These are phyloP conservation scores for Botrytis sinoallii DNA, from an alignment of 2,329 filamentous ascomycete genomes.

Conservation along the genomic window DNA sequence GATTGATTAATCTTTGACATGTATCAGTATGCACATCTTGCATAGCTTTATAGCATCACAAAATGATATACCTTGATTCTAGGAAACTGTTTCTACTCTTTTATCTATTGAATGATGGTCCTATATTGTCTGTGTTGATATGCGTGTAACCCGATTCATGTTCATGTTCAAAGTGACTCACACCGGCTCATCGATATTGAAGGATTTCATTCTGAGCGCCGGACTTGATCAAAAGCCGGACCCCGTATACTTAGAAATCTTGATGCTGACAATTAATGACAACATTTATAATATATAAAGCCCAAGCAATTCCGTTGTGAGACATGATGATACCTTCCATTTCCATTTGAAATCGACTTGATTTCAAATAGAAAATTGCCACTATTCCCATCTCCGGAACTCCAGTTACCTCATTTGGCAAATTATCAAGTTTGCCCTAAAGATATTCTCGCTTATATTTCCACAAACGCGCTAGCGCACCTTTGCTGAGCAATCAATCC, in stretches of 20 bases:
- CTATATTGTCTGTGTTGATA: background rate
- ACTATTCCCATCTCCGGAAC: conserved; percentile 10
- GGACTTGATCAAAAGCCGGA: background rate
- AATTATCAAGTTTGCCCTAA: conserved; percentile 12
- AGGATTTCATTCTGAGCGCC: background rate
- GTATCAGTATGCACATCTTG: conserved; percentile 19
- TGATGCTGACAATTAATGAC: background rate
- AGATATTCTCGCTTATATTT: conserved; percentile 19
- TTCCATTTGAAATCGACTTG: background rate
- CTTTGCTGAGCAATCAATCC: conserved; percentile 13
- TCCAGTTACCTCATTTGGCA: conserved; percentile 5
- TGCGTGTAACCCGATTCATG: background rate
- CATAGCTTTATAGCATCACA: conserved; percentile 28
- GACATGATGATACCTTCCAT: conserved; percentile 1
- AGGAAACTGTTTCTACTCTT: background rate
- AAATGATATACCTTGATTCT: conserved; percentile 29
- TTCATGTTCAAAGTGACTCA: background rate
- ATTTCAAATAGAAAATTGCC: conserved; percentile 15
- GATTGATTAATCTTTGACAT: conserved; percentile 13
- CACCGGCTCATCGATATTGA: background rate
- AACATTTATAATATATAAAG: background rate
- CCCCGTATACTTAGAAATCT: background rate
- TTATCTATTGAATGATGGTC: background rate
- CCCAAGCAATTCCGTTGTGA: conserved; percentile 22
- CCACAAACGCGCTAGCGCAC: background rate